Base-by-base conservation (phyloP, 768 basidiomycete genomes). In the Mycena capillaripes region DNA sequence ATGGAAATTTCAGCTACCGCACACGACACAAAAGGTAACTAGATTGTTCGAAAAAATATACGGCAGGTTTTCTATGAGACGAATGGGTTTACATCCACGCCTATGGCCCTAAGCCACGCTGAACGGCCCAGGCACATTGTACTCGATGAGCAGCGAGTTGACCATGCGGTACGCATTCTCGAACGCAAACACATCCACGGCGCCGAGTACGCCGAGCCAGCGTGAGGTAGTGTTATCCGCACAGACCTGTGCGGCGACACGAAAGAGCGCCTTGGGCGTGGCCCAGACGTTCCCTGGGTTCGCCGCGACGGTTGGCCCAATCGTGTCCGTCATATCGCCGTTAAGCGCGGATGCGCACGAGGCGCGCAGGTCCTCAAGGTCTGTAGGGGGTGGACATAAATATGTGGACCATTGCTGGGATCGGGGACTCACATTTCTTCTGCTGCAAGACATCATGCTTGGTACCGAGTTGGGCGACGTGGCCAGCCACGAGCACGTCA, bases 381-480 rank as follows among this genome's bases (percentile, higher is more conserved):
- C 60, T 62, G 19, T 62, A 50, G 60, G 60, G 30, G 36, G 32
- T 59, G 44, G 19, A 32, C 44, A 50, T 62, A 40, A 38, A 34
- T 62, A 46, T n/a, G 44, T 29, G 59, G 40, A 38, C n/a, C 42
- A 46, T 61, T 7, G 29, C 21, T 44, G 29, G 46, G 60, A 62
- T 34, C 30, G n/a, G 46, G 30, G 42, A 62, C 60, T 62, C 29
- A 62, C 60, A 62, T 62, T 62, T 46, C 44, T 62, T 62, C 44
- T 62, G 60, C n/a, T 23, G 46, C 60, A 62, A 34, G 46, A 62
- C 60, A 62, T 62, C 60, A 19, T 62, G 29, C 60, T 36, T 62
- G 46, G 60, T 62, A 50, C 60, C 60, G 19, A 62, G 60, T 34
- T n/a, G 60, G 46, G 6, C 60, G 60, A 62, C 60, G 60, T 62